Conservation (phyloP, 1,284 basidiomycete species). For the Coniophora puteana region DNA sequence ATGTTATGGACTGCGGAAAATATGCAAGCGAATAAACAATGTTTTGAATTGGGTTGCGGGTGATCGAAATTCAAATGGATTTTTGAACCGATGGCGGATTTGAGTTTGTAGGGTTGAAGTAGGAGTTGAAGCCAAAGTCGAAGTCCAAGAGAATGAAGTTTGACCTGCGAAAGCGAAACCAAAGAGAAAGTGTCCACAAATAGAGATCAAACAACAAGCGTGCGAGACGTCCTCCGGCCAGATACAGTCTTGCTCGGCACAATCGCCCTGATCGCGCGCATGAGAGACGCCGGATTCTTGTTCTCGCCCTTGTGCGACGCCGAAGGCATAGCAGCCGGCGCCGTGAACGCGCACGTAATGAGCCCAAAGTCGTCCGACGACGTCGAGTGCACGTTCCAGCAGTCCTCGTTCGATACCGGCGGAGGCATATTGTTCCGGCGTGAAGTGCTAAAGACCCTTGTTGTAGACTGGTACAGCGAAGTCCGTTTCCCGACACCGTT, state of each 20-base stretch:
- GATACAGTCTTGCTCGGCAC: constrained; percentile 52
- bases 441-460: neutral
- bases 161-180: constrained; percentile 7
- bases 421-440: constrained; percentile 68
- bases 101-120: too few relatives aligned
- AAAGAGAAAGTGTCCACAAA: constrained; percentile 1
- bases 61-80: too few relatives aligned
- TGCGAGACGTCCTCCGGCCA: constrained; percentile 40
- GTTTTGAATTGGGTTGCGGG: too few relatives aligned
- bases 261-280: constrained; percentile 66
- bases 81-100: too few relatives aligned
- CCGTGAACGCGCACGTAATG: constrained; percentile 29
- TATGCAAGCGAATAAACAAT: too few relatives aligned
- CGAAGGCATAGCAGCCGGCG: constrained; percentile 18
- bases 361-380: constrained; percentile 56
- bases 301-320: constrained; percentile 40
- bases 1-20: too few relatives aligned
- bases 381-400: constrained; percentile 32
- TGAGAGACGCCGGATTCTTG: constrained; percentile 47
- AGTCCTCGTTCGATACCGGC: constrained; percentile 62
- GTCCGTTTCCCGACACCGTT: too few relatives aligned
- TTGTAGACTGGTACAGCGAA: neutral
- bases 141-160: too few relatives aligned
- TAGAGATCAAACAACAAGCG: constrained; percentile 18
- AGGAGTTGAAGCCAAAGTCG: too few relatives aligned